These are phyloP conservation scores for Teratosphaeria viscida DNA, from an alignment of 2,329 filamentous ascomycete genomes.

Conservation along the genomic window DNA sequence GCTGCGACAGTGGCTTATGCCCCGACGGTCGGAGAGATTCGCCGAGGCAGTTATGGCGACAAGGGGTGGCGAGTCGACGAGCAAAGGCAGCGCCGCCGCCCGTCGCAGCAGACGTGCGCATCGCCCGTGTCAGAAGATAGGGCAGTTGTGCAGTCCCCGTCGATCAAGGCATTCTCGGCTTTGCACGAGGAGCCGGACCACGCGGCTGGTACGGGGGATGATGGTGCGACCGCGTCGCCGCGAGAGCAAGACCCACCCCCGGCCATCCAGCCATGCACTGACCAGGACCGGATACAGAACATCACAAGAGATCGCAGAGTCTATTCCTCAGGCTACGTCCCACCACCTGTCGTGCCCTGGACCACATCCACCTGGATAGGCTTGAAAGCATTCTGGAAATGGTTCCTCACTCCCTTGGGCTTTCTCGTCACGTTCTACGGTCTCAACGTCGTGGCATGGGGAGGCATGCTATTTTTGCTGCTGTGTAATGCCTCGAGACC, in stretches of 20 bases:
- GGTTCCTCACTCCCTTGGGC: constrained; percentile 63
- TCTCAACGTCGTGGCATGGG: constrained; percentile 78
- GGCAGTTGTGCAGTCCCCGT: constrained; percentile 5
- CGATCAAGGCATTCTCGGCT: constrained; percentile 9
- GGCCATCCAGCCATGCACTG: not conserved
- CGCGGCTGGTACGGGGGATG: not conserved
- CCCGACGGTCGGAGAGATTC: constrained; percentile 34
- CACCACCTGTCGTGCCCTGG: constrained; percentile 40
- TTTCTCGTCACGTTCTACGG: constrained; percentile 71
- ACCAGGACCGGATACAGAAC: constrained; percentile 3
- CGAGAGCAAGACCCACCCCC: not conserved
- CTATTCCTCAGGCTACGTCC: constrained; percentile 30
- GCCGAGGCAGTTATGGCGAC: constrained; percentile 19
- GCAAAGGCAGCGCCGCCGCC: not conserved
- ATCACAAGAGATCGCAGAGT: constrained; percentile 3
- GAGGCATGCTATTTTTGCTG: constrained; percentile 80
- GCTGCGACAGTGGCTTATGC: constrained; percentile 31
- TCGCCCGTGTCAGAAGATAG: constrained; percentile 8
- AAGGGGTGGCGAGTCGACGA: constrained; percentile 1
- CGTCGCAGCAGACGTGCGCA: not conserved
- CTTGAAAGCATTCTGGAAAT: constrained; percentile 56
- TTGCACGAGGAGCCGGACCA: constrained; percentile 11
- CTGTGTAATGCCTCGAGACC: constrained; percentile 63
- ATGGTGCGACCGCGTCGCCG: not conserved
- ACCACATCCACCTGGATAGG: constrained; percentile 49